These are phyloP conservation scores for Mortierella sp. DNA, from an alignment of 371 early-diverging fungal species.

Conservation along the genomic window DNA sequence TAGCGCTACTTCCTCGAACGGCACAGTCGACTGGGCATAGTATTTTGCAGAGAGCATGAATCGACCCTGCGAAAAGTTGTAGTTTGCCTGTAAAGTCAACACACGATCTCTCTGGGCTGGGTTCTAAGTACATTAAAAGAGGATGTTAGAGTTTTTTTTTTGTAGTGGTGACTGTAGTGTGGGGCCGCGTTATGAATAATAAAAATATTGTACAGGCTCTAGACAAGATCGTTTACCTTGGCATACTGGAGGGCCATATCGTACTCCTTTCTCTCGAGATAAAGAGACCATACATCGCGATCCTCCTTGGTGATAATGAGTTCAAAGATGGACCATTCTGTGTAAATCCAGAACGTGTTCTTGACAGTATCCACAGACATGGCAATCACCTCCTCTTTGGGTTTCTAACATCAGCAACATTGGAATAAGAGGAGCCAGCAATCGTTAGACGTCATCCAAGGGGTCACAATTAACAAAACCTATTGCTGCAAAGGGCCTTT, in stretches of 20 bases:
- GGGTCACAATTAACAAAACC: too few relatives aligned
- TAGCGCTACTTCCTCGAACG: constrained; percentile 89
- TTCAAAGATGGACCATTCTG: constrained; percentile 82
- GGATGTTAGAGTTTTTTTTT: neutral
- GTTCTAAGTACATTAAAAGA: constrained; percentile 47
- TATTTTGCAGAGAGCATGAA: constrained; percentile 84
- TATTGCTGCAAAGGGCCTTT: too few relatives aligned
- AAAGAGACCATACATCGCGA: constrained; percentile 92
- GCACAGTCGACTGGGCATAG: constrained; percentile 82
- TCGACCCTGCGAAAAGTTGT: constrained; percentile 78
- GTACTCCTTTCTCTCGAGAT: constrained; percentile 78
- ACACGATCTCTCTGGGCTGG: constrained; percentile 80
- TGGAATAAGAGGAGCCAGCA: neutral
- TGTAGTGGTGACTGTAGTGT: too few relatives aligned
- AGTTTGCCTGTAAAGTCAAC: constrained; percentile 85
- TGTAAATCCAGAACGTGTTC: constrained; percentile 91
- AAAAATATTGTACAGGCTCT: too few relatives aligned
- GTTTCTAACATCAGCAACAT: constrained; percentile 43
- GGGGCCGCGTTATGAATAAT: too few relatives aligned
- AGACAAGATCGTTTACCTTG: too few relatives aligned
- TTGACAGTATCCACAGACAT: constrained; percentile 81
- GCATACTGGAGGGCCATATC: constrained; percentile 80
- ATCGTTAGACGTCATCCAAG: neutral
- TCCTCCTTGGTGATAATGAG: constrained; percentile 89
- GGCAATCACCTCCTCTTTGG: constrained; percentile 67